Base-by-base conservation (phyloP, 106 monocot genomes). In the Dendrobium chrysotoxum region DNA sequence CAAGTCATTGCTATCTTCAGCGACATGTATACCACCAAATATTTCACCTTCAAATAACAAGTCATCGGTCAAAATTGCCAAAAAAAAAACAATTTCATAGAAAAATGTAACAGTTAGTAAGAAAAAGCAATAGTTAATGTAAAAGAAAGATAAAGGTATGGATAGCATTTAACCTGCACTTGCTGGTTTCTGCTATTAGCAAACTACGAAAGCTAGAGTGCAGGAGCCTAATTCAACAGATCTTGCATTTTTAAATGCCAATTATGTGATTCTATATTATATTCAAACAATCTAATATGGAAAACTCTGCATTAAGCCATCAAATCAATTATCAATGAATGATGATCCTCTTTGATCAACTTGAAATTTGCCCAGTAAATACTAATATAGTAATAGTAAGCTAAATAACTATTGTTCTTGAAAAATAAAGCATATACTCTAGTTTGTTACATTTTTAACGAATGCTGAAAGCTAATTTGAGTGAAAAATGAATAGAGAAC, bases 11-110 rank as follows among this genome's bases (percentile, higher is more conserved):
- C 77, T 72, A 81, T 92, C 85, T 78, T 53, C 72, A 53, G 77
- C 70, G 40, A 98, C 88, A 73, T 92, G 78, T 81, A 98, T 73
- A 30, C 98, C 98, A 35, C 92, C 98, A 86, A 92, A 98, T 79
- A 98, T 89, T 89, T 98, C 94, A 83, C 98, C 98, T 98, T 81
- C 66, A 75, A 25, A 82, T 50, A 53, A 75, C 0, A 80, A 6
- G 4, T 21, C 10, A 46, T 35, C 9, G 26, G 28, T 17, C 16
- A 47, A 76, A 47, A 40, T 40, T 74, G 50, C 26, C 9, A 4
- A 16, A 54, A 75, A 45, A 18, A 74, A 20, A 30, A 10, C 41
- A 74, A 40, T 74, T 74, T 21, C 74, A 74, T 20, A 70, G 35
- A 70, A 31, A 25, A 31, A 64, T 13, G 53, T 53, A 11, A 53